phyloP scores from a whole-genome alignment of 1,284 basidiomycete genomes.

The Earliella scabrosa region DNA sequence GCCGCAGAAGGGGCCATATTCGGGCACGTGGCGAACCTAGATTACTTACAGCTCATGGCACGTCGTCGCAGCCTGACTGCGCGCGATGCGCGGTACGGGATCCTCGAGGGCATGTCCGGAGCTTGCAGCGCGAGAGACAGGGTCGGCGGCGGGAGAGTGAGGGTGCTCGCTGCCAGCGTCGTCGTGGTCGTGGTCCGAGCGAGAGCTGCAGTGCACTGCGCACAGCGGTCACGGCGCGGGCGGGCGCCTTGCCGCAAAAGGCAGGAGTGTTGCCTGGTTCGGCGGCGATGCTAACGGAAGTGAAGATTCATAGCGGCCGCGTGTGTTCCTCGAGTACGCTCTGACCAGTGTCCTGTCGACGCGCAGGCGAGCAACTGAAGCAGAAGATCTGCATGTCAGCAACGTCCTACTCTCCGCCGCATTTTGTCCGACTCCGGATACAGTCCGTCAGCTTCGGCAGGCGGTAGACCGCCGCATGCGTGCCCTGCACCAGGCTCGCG shows the following conservation, averaged over 20 bases:
- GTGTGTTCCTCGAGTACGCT: constrained; percentile 2
- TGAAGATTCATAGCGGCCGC: constrained; percentile 6
- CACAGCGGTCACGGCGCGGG: too few relatives aligned
- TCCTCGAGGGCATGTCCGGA: neutral
- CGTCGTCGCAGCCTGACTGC: constrained; percentile 20
- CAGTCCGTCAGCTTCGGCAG: neutral
- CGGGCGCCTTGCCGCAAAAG: neutral
- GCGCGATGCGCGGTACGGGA: neutral
- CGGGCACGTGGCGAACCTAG: constrained; percentile 22
- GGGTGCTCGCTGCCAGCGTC: too few relatives aligned
- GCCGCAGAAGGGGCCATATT: constrained; percentile 23
- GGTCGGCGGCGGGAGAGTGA: too few relatives aligned
- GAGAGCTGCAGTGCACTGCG: too few relatives aligned
- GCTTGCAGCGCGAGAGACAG: neutral
- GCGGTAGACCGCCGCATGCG: neutral
- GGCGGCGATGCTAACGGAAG: constrained; percentile 6
- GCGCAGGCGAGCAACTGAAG: neutral
- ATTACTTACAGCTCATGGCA: constrained; percentile 17
- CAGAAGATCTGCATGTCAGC: neutral
- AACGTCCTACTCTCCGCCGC: neutral
- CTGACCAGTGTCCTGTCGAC: neutral
- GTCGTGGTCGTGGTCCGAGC: neutral
- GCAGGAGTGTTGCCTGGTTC: constrained; percentile 9
- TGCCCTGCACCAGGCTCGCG: neutral
- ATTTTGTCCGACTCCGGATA: neutral